Conservation (phyloP, 1,284 basidiomycete species). For the Binderoboletus segoi region DNA sequence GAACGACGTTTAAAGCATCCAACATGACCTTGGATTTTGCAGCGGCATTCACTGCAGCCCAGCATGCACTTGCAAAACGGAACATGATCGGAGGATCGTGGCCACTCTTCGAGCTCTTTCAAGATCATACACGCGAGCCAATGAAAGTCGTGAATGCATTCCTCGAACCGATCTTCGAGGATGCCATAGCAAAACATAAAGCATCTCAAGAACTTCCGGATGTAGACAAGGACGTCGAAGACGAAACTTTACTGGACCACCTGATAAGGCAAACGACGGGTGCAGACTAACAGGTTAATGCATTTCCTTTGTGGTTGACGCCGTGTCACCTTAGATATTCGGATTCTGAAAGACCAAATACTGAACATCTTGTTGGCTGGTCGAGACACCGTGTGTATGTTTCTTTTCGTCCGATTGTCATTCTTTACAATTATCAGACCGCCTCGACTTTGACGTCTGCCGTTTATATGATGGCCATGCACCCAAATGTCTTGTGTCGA, state of each 20-base stretch:
- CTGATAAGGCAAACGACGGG: conserved; percentile 53
- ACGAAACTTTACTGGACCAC: conserved; percentile 53
- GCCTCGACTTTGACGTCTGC: conserved; percentile 54
- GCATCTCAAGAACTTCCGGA: conserved; percentile 23
- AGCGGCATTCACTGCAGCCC: conserved; percentile 37
- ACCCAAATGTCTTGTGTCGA: conserved; percentile 47
- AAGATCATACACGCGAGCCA: conserved; percentile 34
- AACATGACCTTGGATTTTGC: conserved; percentile 36
- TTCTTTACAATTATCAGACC: too few relatives aligned
- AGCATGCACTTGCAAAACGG: conserved; percentile 34
- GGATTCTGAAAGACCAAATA: conserved; percentile 41
- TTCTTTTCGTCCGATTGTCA: not conserved
- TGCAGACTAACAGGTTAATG: conserved; percentile 20
- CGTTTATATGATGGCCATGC: conserved; percentile 55
- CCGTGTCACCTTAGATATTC: conserved; percentile 34
- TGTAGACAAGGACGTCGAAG: conserved; percentile 30
- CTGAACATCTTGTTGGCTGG: conserved; percentile 48
- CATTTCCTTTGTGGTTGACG: conserved; percentile 39
- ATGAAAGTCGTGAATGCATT: conserved; percentile 45
- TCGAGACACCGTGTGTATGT: conserved; percentile 41
- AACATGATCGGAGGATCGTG: conserved; percentile 38
- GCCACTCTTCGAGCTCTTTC: conserved; percentile 43
- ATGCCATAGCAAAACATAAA: conserved; percentile 34
- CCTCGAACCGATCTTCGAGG: conserved; percentile 38
- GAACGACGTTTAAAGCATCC: not conserved